phyloP scores from a whole-genome alignment of 1,284 basidiomycete species.

The Cryptococcus sp. region DNA sequence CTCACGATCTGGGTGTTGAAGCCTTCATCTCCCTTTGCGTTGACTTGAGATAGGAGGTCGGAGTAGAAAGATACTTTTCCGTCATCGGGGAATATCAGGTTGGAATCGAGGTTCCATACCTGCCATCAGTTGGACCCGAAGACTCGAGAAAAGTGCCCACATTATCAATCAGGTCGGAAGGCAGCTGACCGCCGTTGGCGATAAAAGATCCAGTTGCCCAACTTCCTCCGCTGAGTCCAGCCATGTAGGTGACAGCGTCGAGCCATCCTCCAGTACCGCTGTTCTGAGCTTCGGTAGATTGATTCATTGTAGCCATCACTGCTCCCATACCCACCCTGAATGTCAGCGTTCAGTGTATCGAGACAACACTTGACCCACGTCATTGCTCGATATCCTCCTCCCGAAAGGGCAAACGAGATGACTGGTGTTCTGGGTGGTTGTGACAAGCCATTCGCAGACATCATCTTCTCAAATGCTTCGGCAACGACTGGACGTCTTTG shows the following conservation, averaged over 20 bases:
- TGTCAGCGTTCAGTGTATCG: not conserved
- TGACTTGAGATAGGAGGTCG: slow-evolving; percentile 40
- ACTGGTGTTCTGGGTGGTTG: slow-evolving; percentile 42
- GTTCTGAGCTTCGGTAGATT: slow-evolving; percentile 21
- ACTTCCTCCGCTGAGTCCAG: slow-evolving; percentile 44
- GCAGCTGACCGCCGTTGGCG: slow-evolving; percentile 37
- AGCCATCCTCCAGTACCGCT: slow-evolving; percentile 42
- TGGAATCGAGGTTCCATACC: slow-evolving; percentile 49
- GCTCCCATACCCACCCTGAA: slow-evolving; percentile 18
- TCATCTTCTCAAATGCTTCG: slow-evolving; percentile 27
- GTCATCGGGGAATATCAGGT: slow-evolving; percentile 49
- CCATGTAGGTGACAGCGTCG: slow-evolving; percentile 43
- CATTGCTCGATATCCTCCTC: slow-evolving; percentile 53
- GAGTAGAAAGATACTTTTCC: slow-evolving; percentile 48
- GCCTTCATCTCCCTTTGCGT: slow-evolving; percentile 36
- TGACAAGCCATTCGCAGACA: slow-evolving; percentile 23
- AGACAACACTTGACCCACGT: slow-evolving; percentile 23
- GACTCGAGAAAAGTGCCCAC: slow-evolving; percentile 18
- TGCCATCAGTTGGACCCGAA: slow-evolving; percentile 1
- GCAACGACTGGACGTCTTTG: slow-evolving; percentile 21
- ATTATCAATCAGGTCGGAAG: slow-evolving; percentile 35
- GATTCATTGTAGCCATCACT: slow-evolving; percentile 21
- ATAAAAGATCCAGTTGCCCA: slow-evolving; percentile 45
- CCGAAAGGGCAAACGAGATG: slow-evolving; percentile 49
- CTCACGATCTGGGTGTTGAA: slow-evolving; percentile 43